These are phyloP conservation scores for Schizothecium vesticola DNA, from an alignment of 495 filamentous ascomycete species.

Conservation along the genomic window DNA sequence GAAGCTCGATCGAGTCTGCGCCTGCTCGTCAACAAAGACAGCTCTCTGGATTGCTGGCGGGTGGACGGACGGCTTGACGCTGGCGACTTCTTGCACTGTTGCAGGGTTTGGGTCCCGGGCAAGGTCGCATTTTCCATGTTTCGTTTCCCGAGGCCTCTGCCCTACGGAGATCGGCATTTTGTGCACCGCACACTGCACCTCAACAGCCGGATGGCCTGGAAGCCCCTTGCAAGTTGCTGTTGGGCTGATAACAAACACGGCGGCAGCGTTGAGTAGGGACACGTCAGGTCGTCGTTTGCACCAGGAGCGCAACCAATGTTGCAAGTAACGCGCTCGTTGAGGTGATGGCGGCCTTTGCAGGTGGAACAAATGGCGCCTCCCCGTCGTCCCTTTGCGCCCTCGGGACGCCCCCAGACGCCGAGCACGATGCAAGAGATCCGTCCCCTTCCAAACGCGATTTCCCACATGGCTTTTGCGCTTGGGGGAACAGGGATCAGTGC, in stretches of 20 bases:
- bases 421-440: slow-evolving; percentile 3
- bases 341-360: slow-evolving; percentile 1
- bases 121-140: slow-evolving; percentile 10
- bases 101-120: slow-evolving; percentile 5
- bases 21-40: not conserved
- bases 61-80: not conserved
- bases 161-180: slow-evolving; percentile 14
- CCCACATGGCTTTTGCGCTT: not conserved
- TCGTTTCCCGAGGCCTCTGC: slow-evolving; percentile 18
- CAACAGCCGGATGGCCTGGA: not conserved
- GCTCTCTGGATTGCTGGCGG: not conserved
- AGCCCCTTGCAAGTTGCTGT: not conserved
- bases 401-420: slow-evolving; percentile 3
- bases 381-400: not conserved
- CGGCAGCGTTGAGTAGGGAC: not conserved
- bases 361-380: slow-evolving; percentile 13
- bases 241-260: not conserved
- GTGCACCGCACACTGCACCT: not conserved
- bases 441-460: slow-evolving; percentile 3
- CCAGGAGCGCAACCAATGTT: not conserved
- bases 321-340: not conserved
- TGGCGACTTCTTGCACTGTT: not conserved
- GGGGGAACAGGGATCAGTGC: not conserved
- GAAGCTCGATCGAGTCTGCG: not conserved
- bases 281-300: not conserved